Evolutionary conservation across 2,329 filamentous ascomycete genomes (phyloP).

Genomic region (Boeremia lycopersici): DNA sequence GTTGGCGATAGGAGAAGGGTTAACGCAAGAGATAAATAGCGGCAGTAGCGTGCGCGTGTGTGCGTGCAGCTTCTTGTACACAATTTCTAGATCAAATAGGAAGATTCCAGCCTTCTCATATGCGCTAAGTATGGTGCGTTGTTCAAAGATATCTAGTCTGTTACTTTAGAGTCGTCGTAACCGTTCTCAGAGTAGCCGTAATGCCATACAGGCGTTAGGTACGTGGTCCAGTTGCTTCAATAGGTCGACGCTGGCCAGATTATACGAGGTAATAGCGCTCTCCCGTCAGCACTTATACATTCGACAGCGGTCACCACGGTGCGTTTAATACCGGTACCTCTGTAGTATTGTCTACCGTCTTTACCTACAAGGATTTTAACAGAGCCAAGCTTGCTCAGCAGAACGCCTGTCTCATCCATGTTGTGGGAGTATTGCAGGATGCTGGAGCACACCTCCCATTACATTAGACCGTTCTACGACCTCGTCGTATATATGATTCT

Average conservation of each 20-base stretch:
- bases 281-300: constrained; percentile 20
- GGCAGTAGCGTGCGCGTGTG: no score
- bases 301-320: constrained; percentile 21
- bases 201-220: constrained; percentile 21
- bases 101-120: no score
- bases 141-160: no score
- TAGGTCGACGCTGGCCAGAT: constrained; percentile 24
- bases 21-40: no score
- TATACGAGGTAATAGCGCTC: constrained; percentile 18
- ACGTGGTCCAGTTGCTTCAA: constrained; percentile 10
- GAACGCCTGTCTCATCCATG: constrained; percentile 21
- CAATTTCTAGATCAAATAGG: no score
- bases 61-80: no score
- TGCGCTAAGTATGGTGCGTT: no score
- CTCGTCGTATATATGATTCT: constrained; percentile 29
- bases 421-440: no score
- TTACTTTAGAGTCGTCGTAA: constrained; percentile 39
- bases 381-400: constrained; percentile 19
- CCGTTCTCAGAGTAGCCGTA: constrained; percentile 21
- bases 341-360: constrained; percentile 19
- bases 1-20: no score
- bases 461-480: no score
- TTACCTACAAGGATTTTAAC: constrained; percentile 28
- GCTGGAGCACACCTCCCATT: no score
- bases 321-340: constrained; percentile 20